phyloP scores from a whole-genome alignment of 2,329 filamentous ascomycete species.

The Pseudogymnoascus sp. region DNA sequence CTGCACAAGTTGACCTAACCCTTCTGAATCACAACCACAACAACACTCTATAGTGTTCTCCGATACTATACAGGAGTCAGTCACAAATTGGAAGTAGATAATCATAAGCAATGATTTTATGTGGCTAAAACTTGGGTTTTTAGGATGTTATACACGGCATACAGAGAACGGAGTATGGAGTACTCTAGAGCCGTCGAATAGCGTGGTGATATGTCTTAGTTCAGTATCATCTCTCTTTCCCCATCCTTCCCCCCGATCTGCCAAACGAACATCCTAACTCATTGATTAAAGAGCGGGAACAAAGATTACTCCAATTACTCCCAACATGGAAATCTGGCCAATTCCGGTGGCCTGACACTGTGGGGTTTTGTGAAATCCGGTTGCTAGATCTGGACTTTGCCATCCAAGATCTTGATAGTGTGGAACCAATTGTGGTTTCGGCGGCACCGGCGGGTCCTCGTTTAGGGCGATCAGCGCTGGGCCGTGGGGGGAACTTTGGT shows the following conservation, averaged over 20 bases:
- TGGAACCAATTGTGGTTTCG: background rate
- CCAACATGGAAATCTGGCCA: background rate
- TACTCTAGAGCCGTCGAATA: background rate
- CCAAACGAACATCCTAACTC: background rate
- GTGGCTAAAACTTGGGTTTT: background rate
- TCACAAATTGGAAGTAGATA: background rate
- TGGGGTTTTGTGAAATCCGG: background rate
- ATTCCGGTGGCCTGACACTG: background rate
- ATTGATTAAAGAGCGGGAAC: background rate
- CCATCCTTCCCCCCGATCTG: background rate
- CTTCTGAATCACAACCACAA: background rate
- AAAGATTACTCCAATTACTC: background rate
- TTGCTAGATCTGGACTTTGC: background rate
- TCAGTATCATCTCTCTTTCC: background rate
- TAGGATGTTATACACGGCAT: background rate
- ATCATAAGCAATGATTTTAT: background rate
- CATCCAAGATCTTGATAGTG: background rate
- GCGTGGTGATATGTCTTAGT: background rate
- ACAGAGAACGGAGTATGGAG: background rate
- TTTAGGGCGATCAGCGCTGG: background rate
- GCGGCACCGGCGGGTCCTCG: background rate
- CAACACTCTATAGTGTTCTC: background rate
- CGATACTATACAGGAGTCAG: background rate
- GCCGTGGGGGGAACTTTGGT: background rate
- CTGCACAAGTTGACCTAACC: background rate